Base-by-base conservation (phyloP, 2,329 filamentous ascomycete species). In the Aspergillus viridinutans region DNA sequence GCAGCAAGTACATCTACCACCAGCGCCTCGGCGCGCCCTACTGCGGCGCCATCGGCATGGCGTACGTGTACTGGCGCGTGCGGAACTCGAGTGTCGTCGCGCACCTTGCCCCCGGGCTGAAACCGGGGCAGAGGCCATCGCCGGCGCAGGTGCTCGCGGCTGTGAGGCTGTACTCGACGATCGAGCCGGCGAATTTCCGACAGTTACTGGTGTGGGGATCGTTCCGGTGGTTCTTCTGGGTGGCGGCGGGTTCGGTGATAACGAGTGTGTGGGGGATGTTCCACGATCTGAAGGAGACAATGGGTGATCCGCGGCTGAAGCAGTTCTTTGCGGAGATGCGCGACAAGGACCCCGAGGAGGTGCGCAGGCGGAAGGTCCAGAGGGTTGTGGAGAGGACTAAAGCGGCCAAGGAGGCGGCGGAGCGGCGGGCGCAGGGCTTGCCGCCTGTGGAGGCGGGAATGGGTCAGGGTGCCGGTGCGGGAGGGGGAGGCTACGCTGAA, bases 251-350 rank as follows among this genome's bases (percentile, higher is more conserved):
- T 0, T n/a, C 42, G 20, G 47, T 61, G 10, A 0, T 58, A 3
- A 55, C 62, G 3, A 42, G 45, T 5, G 32, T 58, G 7, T 51
- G 45, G 7, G 64, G 60, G 1, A 40, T 61, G 7, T 67, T 49
- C 10, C 43, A 49, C 1, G 62, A 67, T 47, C 56, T 61, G 1
- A 42, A 40, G 20, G 26, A 25, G 7, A 57, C 58, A 20, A 49
- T 67, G 26, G 23, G 9, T 8, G 69, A 72, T 55, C 62, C 66
- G 23, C 62, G 69, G 29, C 29, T 72, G 57, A 55, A 57, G 29
- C 8, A 54, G 14, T 68, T 67, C 25, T n/a, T 63, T 21, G 57
- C 58, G 9, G 66, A 68, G 12, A 40, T 67, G 52, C 49, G 40
- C 21, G 49, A 54, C 1, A 52, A 62, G 51, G 58, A 65, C 5